These are phyloP conservation scores for Paraphaeosphaeria sporulosa DNA, from an alignment of 2,329 filamentous ascomycete genomes.

Conservation along the genomic window DNA sequence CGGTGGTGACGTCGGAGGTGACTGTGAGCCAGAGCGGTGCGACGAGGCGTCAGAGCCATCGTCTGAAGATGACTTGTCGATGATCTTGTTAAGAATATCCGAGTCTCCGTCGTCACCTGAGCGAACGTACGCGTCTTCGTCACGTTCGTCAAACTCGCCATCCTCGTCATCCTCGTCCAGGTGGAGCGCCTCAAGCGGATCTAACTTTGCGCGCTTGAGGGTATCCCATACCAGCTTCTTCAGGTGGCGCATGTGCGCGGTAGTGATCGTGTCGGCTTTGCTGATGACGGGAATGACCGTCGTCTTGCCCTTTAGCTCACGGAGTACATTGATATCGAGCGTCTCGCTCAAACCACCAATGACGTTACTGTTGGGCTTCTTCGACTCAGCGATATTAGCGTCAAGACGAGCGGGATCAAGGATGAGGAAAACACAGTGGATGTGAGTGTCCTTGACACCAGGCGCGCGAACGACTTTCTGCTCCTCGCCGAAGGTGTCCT, in stretches of 20 bases:
- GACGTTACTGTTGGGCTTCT: constrained; percentile 61
- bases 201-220: constrained; percentile 83
- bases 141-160: constrained; percentile 57
- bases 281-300: constrained; percentile 94
- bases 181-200: constrained; percentile 86
- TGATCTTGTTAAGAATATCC: constrained; percentile 48
- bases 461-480: constrained; percentile 96
- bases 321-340: constrained; percentile 88
- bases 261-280: constrained; percentile 97
- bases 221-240: constrained; percentile 92
- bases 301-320: constrained; percentile 88
- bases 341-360: constrained; percentile 82
- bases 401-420: constrained; percentile 89
- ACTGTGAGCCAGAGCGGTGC: constrained; percentile 38
- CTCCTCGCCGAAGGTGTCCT: constrained; percentile 96
- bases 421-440: constrained; percentile 92
- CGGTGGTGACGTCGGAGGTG: constrained; percentile 43
- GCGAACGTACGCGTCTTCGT: constrained; percentile 56
- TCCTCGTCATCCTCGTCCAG: constrained; percentile 71
- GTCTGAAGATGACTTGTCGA: constrained; percentile 49
- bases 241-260: constrained; percentile 88
- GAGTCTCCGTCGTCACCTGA: constrained; percentile 45
- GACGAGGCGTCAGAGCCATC: constrained; percentile 44
- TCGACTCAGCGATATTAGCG: constrained; percentile 73
- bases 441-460: constrained; percentile 93